Percentiles rank a stretch among this genome's conserved stretches.
Evolutionary conservation across 257 asterid genomes (phyloP).

Genomic region (Mitragyna speciosa): DNA sequence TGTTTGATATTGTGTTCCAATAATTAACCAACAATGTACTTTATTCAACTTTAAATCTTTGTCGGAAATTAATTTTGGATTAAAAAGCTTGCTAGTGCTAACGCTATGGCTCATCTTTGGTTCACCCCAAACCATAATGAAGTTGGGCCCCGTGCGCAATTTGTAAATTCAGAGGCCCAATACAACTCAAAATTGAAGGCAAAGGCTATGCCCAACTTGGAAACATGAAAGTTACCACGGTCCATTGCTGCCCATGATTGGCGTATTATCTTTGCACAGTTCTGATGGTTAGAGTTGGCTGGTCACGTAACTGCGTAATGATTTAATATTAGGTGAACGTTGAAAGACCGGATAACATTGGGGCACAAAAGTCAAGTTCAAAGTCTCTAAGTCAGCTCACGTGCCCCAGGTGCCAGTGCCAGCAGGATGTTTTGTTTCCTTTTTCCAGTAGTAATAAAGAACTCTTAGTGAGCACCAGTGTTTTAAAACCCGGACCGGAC

Average conservation of each 20-base stretch:
- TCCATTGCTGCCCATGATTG: not conserved
- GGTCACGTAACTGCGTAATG: too few species aligned
- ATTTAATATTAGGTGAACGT: not conserved
- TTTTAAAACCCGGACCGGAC: too few species aligned
- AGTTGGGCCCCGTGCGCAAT: not conserved
- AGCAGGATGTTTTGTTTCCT: not conserved
- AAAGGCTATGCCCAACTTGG: not conserved
- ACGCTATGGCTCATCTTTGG: not conserved
- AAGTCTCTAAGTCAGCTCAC: constrained; percentile 26
- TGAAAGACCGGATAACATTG: not conserved
- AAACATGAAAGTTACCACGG: not conserved
- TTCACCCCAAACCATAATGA: not conserved
- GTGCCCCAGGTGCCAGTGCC: constrained; percentile 14
- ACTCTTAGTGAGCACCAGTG: too few species aligned
- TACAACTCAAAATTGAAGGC: not conserved
- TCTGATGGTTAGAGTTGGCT: too few species aligned
- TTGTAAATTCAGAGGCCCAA: not conserved
- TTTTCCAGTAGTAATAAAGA: too few species aligned
- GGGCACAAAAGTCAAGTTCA: constrained; percentile 19
- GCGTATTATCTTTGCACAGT: not conserved
- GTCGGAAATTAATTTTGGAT: not conserved
- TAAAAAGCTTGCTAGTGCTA: not conserved
- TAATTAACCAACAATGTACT: not conserved
- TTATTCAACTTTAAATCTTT: not conserved
- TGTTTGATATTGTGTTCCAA: not conserved